Conservation (phyloP, 192 early-diverging fungal genomes). For the Jimgerdemannia flammicorona region DNA sequence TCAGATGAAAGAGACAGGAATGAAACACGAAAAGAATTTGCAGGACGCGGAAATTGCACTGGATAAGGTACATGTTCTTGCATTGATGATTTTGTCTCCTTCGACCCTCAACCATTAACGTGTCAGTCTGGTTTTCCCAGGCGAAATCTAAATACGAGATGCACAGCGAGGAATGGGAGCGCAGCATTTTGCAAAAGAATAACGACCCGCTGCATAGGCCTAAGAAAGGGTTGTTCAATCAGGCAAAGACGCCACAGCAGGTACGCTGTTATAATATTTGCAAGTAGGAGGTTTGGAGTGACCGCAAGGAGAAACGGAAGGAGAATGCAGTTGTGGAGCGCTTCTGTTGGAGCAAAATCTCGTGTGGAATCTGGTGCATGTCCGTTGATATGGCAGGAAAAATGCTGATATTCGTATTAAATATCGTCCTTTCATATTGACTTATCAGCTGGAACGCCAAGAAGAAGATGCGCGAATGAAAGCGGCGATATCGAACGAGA, state of each 20-base stretch:
- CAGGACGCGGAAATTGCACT: constrained; percentile 73
- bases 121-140: constrained; percentile 32
- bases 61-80: constrained; percentile 64
- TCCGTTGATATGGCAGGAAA: no score
- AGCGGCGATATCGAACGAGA: constrained; percentile 75
- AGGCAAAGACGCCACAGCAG: constrained; percentile 57
- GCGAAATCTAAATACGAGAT: constrained; percentile 65
- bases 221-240: constrained; percentile 48
- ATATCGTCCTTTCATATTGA: neutral
- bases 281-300: neutral
- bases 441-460: constrained; percentile 58
- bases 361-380: no score
- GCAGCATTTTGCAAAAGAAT: constrained; percentile 53
- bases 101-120: neutral
- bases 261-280: constrained; percentile 30
- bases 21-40: constrained; percentile 68
- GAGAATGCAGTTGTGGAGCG: no score
- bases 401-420: no score
- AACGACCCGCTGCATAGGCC: constrained; percentile 28
- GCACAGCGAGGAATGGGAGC: constrained; percentile 85
- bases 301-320: no score
- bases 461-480: constrained; percentile 89
- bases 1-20: constrained; percentile 65
- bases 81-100: neutral
- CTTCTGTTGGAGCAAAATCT: no score